Base-by-base conservation (phyloP, 805 yeast species). In the Lachancea fermentati region DNA sequence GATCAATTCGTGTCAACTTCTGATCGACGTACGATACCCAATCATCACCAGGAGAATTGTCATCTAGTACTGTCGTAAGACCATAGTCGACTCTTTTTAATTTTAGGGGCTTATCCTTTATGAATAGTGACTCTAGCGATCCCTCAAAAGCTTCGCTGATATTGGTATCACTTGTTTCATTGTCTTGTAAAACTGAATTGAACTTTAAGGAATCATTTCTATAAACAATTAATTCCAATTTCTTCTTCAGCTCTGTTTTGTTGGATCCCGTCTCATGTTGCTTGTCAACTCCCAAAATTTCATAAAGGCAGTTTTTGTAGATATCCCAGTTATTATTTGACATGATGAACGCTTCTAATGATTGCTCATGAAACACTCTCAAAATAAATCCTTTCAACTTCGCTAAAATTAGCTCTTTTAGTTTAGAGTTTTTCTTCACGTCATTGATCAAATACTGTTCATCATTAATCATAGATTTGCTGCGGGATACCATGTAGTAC, bases 191-290 rank as follows among this genome's bases (percentile, higher is more conserved):
- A 6, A 50, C 25, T n/a, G 50, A 65, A 52, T 76, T 78, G 34
- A 78, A 66, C 71, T 79, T 78, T 38, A 83, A 63, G 2, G 87
- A 80, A 60, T 82, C 87, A 55, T 83, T 83, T 53, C 89, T 63
- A 51, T 78, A 80, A 37, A 78, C 72, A 4, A 82, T 74, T 22
- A 81, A 54, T 37, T 79, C 79, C 36, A 79, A 68, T 42, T 78
- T 82, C 32, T 73, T 75, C 11, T 47, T 47, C 3, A 50, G 41
- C 22, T 57, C 60, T 13, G 31, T 13, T 14, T 5, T 14, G 12
- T 4, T 11, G 3, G 12, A 12, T 14, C 17, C 24, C 22, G 16
- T 29, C 19, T 30, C 32, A 14, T 12, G 26, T 12, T 16, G 6
- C 28, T 22, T 28, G 17, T 43, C 58, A 39, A 52, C 62, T 32